phyloP scores from a whole-genome alignment of 2,329 filamentous ascomycete genomes.

The Colletotrichum sidae region DNA sequence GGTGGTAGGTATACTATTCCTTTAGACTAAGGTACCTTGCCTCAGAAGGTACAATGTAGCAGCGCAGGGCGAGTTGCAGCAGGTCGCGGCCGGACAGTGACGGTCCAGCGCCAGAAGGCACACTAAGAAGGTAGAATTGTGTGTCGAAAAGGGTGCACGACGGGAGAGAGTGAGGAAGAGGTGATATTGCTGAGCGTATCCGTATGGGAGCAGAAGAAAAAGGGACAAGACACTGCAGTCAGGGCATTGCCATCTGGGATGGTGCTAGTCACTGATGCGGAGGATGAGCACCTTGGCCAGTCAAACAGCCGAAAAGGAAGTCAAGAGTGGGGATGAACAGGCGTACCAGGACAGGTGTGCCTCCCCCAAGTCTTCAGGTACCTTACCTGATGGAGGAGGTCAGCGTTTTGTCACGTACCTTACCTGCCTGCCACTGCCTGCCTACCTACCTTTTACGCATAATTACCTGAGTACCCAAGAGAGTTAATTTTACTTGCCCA shows the following conservation, averaged over 20 bases:
- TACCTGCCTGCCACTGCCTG: too few relatives aligned
- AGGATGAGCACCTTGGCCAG: constrained; percentile 36
- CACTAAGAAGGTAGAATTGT: too few relatives aligned
- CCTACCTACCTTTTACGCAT: too few relatives aligned
- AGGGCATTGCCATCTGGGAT: constrained; percentile 2
- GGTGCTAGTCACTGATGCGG: background rate
- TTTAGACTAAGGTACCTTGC: background rate
- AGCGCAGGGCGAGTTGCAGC: constrained; percentile 2
- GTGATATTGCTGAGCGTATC: background rate
- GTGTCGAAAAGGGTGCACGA: too few relatives aligned
- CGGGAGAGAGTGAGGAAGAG: background rate
- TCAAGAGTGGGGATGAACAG: too few relatives aligned
- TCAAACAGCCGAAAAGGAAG: constrained; percentile 11
- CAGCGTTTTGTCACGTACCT: too few relatives aligned
- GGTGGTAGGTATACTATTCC: too few relatives aligned
- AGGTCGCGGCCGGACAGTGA: constrained; percentile 27
- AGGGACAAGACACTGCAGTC: constrained; percentile 4
- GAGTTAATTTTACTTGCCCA: too few relatives aligned
- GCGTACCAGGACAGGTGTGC: too few relatives aligned
- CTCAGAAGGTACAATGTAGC: background rate
- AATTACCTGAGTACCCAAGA: too few relatives aligned
- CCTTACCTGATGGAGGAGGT: too few relatives aligned
- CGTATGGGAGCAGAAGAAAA: constrained; percentile 5
- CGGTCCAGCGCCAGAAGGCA: constrained; percentile 38
- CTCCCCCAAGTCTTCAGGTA: too few relatives aligned